Conservation (phyloP, 2,329 filamentous ascomycete genomes). For the Arthroderma sp. region DNA sequence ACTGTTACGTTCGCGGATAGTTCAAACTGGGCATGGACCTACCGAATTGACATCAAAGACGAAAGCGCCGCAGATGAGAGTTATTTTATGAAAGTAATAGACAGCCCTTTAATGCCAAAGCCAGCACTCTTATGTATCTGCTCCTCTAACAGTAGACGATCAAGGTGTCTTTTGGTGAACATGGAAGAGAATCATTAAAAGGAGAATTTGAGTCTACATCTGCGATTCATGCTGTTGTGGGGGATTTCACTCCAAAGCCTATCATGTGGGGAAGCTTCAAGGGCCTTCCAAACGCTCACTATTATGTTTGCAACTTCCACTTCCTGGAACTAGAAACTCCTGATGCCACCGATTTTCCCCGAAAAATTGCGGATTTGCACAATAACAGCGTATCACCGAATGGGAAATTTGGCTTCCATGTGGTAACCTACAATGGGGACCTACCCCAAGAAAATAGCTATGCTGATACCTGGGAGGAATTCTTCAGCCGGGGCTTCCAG, state of each 20-base stretch:
- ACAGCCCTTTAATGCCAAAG: background rate
- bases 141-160: too few relatives aligned
- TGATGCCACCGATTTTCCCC: too few relatives aligned
- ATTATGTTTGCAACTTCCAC: slow-evolving; percentile 20
- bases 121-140: background rate
- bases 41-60: slow-evolving; percentile 14
- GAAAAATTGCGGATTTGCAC: slow-evolving; percentile 16
- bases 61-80: slow-evolving; percentile 13
- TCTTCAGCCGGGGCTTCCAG: slow-evolving; percentile 9
- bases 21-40: slow-evolving; percentile 17
- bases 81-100: slow-evolving; percentile 21
- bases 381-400: slow-evolving; percentile 14
- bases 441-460: slow-evolving; percentile 16
- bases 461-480: slow-evolving; percentile 22
- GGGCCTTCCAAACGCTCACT: slow-evolving; percentile 14
- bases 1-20: slow-evolving; percentile 11
- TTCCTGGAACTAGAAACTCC: too few relatives aligned
- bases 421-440: slow-evolving; percentile 20
- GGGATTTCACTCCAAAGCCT: slow-evolving; percentile 18
- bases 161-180: slow-evolving; percentile 4
- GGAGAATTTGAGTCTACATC: slow-evolving; percentile 21
- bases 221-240: slow-evolving; percentile 15
- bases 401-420: slow-evolving; percentile 26
- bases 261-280: slow-evolving; percentile 15
- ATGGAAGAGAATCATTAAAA: slow-evolving; percentile 10